Conservation (phyloP, 331 rosid species). For the Pyracantha coccinea region DNA sequence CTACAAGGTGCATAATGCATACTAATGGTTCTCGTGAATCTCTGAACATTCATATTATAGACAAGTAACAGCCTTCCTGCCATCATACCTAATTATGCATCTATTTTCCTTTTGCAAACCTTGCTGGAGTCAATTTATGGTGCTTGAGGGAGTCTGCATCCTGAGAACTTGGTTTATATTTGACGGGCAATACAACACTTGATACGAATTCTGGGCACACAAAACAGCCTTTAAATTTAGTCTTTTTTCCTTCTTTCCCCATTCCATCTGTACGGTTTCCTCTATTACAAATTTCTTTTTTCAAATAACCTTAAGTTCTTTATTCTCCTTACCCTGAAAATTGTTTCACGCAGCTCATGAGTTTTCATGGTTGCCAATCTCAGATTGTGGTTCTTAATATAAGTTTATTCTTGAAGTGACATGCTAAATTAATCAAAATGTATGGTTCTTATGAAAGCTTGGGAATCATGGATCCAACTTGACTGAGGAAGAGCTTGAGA, state of each 20-base stretch:
- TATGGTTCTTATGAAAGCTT: slow-evolving; percentile 47
- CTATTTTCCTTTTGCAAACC: not conserved
- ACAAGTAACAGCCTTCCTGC: not conserved
- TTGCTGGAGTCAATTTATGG: not conserved
- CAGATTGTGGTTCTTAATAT: slow-evolving; percentile 1
- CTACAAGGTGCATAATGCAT: not conserved
- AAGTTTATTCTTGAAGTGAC: not conserved
- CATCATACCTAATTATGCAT: not conserved
- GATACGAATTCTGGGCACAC: not conserved
- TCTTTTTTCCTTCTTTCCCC: not conserved
- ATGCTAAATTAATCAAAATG: not conserved
- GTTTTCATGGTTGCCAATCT: slow-evolving; percentile 7
- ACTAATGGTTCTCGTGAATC: not conserved
- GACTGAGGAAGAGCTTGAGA: slow-evolving; percentile 84
- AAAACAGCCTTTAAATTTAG: not conserved
- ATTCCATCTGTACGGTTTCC: not conserved
- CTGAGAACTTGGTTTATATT: not conserved
- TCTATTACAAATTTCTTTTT: not conserved
- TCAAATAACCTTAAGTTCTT: not conserved
- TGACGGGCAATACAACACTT: not conserved
- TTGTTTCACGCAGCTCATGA: not conserved
- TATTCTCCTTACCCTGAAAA: not conserved
- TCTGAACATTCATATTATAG: not conserved
- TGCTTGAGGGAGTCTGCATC: not conserved
- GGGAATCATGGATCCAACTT: slow-evolving; percentile 69